These are phyloP conservation scores for Malbranchea cinnamomea DNA, from an alignment of 2,329 filamentous ascomycete species.

Conservation along the genomic window DNA sequence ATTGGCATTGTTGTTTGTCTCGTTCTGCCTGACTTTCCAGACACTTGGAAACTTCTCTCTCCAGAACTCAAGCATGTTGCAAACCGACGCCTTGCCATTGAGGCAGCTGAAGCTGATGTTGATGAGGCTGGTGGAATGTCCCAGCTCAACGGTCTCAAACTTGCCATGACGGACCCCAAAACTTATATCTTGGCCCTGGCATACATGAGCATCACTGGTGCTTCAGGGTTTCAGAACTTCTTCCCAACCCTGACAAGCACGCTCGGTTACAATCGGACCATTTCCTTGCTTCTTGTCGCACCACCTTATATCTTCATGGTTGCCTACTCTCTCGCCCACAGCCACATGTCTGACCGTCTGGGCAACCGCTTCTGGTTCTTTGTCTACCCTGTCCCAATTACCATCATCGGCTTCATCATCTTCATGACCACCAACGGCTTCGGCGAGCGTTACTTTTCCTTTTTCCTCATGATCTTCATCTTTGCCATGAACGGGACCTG, in stretches of 20 bases:
- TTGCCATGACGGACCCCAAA: slow-evolving; percentile 37
- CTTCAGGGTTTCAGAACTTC: slow-evolving; percentile 42
- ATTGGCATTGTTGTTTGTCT: slow-evolving; percentile 20
- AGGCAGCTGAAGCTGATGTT: slow-evolving; percentile 35
- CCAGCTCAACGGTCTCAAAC: slow-evolving; percentile 35
- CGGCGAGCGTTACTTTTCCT: slow-evolving; percentile 39
- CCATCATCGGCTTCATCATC: slow-evolving; percentile 36
- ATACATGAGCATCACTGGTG: slow-evolving; percentile 35
- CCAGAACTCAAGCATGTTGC: slow-evolving; percentile 34
- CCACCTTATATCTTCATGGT: slow-evolving; percentile 42
- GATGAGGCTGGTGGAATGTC: slow-evolving; percentile 34
- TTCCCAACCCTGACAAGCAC: slow-evolving; percentile 37
- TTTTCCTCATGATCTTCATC: slow-evolving; percentile 42
- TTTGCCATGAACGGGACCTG: slow-evolving; percentile 39
- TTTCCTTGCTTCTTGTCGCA: slow-evolving; percentile 37
- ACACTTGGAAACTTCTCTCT: slow-evolving; percentile 30
- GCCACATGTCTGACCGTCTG: slow-evolving; percentile 29
- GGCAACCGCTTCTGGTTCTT: slow-evolving; percentile 39
- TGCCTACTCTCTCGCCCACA: slow-evolving; percentile 31
- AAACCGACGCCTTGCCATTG: slow-evolving; percentile 35
- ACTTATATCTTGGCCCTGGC: slow-evolving; percentile 31
- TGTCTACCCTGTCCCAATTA: slow-evolving; percentile 36
- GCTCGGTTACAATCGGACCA: slow-evolving; percentile 28
- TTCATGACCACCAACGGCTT: slow-evolving; percentile 40
- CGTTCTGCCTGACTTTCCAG: slow-evolving; percentile 27